Evolutionary conservation across 257 asterid genomes (phyloP).

Genomic region (Solanum tarapatanum): DNA sequence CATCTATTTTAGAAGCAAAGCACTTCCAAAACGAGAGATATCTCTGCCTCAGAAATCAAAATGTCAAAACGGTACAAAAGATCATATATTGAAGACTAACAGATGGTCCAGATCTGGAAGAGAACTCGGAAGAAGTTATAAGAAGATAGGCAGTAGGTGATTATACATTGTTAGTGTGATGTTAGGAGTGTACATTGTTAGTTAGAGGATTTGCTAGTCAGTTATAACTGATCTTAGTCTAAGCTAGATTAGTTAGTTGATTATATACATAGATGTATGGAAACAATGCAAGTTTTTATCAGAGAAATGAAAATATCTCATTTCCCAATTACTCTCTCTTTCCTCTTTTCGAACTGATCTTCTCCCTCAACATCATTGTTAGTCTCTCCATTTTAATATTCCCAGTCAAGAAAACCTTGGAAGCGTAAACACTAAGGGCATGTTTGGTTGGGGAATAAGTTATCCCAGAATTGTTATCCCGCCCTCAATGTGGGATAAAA

Average conservation of each 20-base stretch:
- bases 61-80: background rate
- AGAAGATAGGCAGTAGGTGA: background rate
- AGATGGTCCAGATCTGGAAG: background rate
- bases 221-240: background rate
- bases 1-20: background rate
- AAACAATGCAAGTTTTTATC: background rate
- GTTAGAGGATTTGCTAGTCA: background rate
- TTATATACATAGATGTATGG: background rate
- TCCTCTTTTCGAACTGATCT: background rate
- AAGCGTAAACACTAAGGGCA: background rate
- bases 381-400: background rate
- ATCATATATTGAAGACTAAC: background rate
- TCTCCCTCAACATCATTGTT: background rate
- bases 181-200: background rate
- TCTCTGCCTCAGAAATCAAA: background rate
- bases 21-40: background rate
- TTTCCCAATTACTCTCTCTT: background rate
- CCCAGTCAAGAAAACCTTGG: background rate
- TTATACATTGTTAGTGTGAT: background rate
- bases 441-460: background rate
- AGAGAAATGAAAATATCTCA: background rate
- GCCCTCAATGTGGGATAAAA: background rate
- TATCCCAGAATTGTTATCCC: background rate
- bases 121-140: background rate
- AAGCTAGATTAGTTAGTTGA: background rate